Conservation (phyloP, 1,284 basidiomycete genomes). For the Leccinum griseonigrum region DNA sequence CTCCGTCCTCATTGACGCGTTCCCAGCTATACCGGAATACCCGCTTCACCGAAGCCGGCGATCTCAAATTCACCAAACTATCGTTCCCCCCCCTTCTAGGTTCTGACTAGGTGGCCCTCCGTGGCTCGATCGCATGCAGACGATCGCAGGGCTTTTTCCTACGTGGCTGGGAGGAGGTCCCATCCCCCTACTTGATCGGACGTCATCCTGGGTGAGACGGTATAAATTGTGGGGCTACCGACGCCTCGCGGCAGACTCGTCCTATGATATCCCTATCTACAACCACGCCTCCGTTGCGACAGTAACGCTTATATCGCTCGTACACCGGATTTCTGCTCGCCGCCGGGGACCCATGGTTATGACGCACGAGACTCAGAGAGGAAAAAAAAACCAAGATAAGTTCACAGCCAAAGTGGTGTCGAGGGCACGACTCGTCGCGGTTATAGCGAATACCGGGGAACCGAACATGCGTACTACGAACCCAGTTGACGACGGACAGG, state of each 20-base stretch:
- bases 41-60: conserved; percentile 24
- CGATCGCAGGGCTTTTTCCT: background rate
- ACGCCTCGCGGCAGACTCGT: conserved; percentile 4
- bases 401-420: background rate
- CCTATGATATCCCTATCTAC: conserved; percentile 1
- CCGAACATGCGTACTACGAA: conserved; percentile 11
- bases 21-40: conserved; percentile 19
- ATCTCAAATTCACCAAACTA: background rate
- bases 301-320: background rate
- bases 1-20: conserved; percentile 4
- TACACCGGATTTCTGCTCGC: conserved; percentile 1
- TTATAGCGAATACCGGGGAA: conserved; percentile 17
- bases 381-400: background rate
- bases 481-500: background rate
- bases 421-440: conserved; percentile 7
- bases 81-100: background rate
- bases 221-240: conserved; percentile 18
- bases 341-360: conserved; percentile 3
- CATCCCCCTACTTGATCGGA: conserved; percentile 12
- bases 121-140: background rate
- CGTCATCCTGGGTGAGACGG: background rate
- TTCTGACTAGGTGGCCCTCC: background rate
- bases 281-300: background rate
- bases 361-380: background rate
- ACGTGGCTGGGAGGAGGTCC: background rate